Base-by-base conservation (phyloP, 345 rosid species). In the Cochlearia excelsa region DNA sequence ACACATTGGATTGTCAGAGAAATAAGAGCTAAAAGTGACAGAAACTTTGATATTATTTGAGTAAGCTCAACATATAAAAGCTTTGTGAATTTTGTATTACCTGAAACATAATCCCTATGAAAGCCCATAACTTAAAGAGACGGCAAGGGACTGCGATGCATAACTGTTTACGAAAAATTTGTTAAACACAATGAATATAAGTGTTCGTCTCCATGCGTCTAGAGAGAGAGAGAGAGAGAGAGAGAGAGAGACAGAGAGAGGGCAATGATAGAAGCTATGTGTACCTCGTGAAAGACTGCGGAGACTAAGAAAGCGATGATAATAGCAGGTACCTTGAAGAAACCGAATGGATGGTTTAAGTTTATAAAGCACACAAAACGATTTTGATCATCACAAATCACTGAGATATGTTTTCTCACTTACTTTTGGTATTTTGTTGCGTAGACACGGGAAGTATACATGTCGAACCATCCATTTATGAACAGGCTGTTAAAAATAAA, bases 391-490 rank as follows among this genome's bases (percentile, higher is more conserved):
- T 82, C 81, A 68, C 79, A 56, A 56, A 51, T 45, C 49, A 45
- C 11, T 54, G 7, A 3, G 1, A 37, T 37, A 37, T 4, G 7
- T 37, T 40, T 51, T 61, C 26, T 49, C 47, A 64, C 50, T 63
- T 79, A 89, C 99, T 93, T 81, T 89, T 0, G 97, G 88, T 59
- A 93, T 77, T 33, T 79, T 87, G 9, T 67, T 75, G 49, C 95
- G 82, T 61, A 93, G 72, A 72, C 88, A 93, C 1, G 97, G 97
- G 44, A 93, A 85, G 78, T 93, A 93, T 65, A 93, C 59, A 80
- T 93, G 99, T 53, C 97, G 90, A 75, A 85, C 88, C 95, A 89
- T 87, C 97, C 99, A 93, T 82, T 93, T 89, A 74, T 93, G 99
- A 81, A 89, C 99, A 54, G 99, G 97, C 99, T 93, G 87, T 59